Base-by-base conservation (phyloP, 345 rosid species). In the Populus euphratica region DNA sequence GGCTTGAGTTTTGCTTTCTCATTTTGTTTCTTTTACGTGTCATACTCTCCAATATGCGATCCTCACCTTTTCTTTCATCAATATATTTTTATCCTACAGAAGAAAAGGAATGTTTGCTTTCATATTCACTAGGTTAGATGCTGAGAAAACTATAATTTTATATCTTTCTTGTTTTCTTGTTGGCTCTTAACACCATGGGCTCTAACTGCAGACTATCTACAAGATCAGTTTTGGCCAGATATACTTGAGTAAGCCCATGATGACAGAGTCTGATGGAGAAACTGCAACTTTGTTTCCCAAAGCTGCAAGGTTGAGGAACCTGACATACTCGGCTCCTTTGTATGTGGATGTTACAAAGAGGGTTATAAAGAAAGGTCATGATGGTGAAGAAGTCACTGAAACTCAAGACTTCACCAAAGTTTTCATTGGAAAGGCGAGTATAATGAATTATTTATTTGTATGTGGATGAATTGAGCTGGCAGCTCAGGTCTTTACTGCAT, bases 191-290 rank as follows among this genome's bases (percentile, higher is more conserved):
- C 68, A 35, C 18, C 10, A 8, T 73, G 77, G 77, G 68, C 29
- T 64, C 43, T 78, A 47, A 39, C 39, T 87, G 93, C 97, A 96
- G 98, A 96, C 97, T 39, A 92, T 96, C 73, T 93, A 93, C 78
- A 93, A 96, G 86, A 93, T 96, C 76, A 85, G 92, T 82, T 96
- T 96, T 81, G 97, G 97, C 73, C 99, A 96, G 83, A 96, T 93
- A 80, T 96, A 96, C 85, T 81, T 96, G 87, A 96, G 98, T 83
- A 96, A 93, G 87, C 99, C 99, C 4, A 96, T 96, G 99, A 96
- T 96, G 98, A 96, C 98, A 0, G 98, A 96, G 86, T 96, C 98
- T 21, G 98, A 96, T 85, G 99, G 99, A 83, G 97, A 96, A 81
- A 96, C 97, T 62, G 97, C 98, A 8, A 93, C 98, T 71, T 86